Base-by-base conservation (phyloP, 2,329 filamentous ascomycete genomes). In the Didymella keratinophila region DNA sequence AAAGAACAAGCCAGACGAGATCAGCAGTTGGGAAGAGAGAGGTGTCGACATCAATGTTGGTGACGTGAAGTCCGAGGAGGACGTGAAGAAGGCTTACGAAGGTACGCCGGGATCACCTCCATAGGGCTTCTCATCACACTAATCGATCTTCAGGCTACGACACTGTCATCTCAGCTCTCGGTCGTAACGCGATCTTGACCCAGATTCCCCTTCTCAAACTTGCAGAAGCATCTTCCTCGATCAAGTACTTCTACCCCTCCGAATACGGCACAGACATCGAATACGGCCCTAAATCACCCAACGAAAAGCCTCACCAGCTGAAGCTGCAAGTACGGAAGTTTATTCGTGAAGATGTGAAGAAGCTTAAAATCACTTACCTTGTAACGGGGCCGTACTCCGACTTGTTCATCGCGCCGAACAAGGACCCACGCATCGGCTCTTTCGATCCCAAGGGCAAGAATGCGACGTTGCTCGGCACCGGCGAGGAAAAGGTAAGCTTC, bases 341-440 rank as follows among this genome's bases (percentile, higher is more conserved):
- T 28, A 80, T 90, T 30, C 80, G 82, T 45, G 82, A 83, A 34
- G 76, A 82, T n/a, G 68, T 84, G 14, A 80, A 81, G 64, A 76
- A 81, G 8, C 71, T 91, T 25, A 80, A 85, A 48, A 82, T 88
- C 55, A 90, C 89, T 0, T 91, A 88, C 69, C 77, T 91, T 0
- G 89, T 91, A 4, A 90, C 88, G 0, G 89, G 89, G 0, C 89
- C 89, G 0, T 91, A 89, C 64, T 83, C 84, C 28, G 88, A 90
- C 60, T 80, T 89, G 70, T 90, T 82, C 78, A 78, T 89, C 43
- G 73, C 68, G 6, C 67, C 77, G n/a, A 71, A 77, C 7, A 75
- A 72, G 0, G 71, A 73, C 3, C 71, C 75, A 49, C 70, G 77
- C 32, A 74, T 79, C 0, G 89, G 89, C 2, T 83, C 83, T 0